A percentile compares a stretch with the other conserved stretches of the same genome.
Conservation (phyloP, 371 early-diverging fungal genomes). For the Apophysomyces elegans region DNA sequence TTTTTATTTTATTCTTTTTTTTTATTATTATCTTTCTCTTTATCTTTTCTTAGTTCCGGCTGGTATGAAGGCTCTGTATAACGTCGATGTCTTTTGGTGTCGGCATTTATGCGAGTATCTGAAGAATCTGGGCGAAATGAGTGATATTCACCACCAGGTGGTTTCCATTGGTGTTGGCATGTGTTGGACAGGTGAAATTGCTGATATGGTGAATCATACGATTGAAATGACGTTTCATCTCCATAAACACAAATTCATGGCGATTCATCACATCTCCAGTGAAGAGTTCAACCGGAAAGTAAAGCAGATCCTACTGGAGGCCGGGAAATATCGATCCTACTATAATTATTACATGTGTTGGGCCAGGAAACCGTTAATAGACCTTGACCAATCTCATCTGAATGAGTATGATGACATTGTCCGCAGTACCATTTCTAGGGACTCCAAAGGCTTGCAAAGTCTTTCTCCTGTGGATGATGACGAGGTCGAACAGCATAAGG, state of each 20-base stretch:
- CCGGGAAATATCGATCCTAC: slow-evolving; percentile 24
- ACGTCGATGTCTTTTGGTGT: slow-evolving; percentile 35
- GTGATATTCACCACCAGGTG: slow-evolving; percentile 38
- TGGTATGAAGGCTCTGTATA: slow-evolving; percentile 21
- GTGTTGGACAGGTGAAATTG: slow-evolving; percentile 4
- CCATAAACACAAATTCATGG: not conserved
- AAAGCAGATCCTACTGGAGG: slow-evolving; percentile 18
- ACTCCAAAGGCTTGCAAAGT: not conserved
- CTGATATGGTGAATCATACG: not conserved
- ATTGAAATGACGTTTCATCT: slow-evolving; percentile 12
- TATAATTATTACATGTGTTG: slow-evolving; percentile 41
- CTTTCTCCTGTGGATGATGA: slow-evolving; percentile 2
- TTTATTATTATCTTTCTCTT: too few species aligned
- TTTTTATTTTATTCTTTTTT: too few species aligned
- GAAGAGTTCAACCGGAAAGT: slow-evolving; percentile 2
- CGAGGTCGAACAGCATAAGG: slow-evolving; percentile 11
- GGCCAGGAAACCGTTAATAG: slow-evolving; percentile 40
- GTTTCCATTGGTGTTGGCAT: slow-evolving; percentile 15
- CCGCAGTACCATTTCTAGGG: not conserved
- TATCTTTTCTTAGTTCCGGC: slow-evolving; percentile 17
- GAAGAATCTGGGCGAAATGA: slow-evolving; percentile 24
- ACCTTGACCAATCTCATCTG: slow-evolving; percentile 8
- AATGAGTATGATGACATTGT: not conserved
- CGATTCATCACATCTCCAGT: not conserved
- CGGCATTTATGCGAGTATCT: slow-evolving; percentile 25